phyloP scores from a whole-genome alignment of 306 rosid species.

The Pyrus betulifolia region DNA sequence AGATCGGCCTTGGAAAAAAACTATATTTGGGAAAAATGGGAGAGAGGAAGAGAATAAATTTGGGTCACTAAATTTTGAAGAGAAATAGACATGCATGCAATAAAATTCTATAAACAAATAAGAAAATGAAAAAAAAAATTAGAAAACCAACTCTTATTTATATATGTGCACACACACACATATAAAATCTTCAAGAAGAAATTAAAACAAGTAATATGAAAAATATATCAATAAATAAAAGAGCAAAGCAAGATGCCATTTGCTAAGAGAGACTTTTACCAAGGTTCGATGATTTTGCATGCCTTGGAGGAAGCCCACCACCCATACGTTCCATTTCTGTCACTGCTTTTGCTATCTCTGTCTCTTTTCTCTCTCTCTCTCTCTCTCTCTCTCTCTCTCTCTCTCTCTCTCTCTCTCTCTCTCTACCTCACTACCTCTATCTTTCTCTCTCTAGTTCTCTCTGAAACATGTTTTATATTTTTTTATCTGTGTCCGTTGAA shows the following conservation, averaged over 20 bases:
- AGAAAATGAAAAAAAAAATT: neutral
- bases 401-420: neutral
- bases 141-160: neutral
- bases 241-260: neutral
- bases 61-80: too few relatives aligned
- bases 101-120: too few relatives aligned
- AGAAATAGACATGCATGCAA: too few relatives aligned
- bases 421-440: neutral
- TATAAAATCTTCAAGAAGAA: neutral
- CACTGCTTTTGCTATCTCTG: too few relatives aligned
- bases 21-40: too few relatives aligned
- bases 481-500: constrained; percentile 2
- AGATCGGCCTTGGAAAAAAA: too few relatives aligned
- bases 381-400: neutral
- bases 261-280: constrained; percentile 8
- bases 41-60: too few relatives aligned
- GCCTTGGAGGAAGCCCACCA: constrained; percentile 1
- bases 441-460: neutral
- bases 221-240: neutral
- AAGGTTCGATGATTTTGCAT: constrained; percentile 17
- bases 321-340: constrained; percentile 19
- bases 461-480: neutral
- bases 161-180: too few relatives aligned
- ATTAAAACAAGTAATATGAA: neutral
- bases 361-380: neutral